Conservation (phyloP, 2,329 filamentous ascomycete species). For the Colletotrichum australisinense region DNA sequence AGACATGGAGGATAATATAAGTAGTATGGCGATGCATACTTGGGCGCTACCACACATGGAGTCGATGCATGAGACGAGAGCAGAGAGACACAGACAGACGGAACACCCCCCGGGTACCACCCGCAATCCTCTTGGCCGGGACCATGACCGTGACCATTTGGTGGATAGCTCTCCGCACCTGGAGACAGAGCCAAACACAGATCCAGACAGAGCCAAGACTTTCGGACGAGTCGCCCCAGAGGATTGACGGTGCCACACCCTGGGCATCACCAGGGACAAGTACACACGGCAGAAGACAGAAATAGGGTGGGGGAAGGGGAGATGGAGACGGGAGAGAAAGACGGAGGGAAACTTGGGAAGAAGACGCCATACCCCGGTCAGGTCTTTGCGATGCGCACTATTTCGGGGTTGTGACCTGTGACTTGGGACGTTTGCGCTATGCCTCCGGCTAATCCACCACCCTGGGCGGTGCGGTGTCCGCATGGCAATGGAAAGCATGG, state of each 20-base stretch:
- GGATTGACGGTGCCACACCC: constrained; percentile 6
- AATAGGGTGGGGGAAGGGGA: not conserved
- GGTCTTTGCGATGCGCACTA: not conserved
- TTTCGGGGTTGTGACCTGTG: not conserved
- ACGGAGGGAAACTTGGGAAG: not conserved
- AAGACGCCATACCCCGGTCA: not conserved
- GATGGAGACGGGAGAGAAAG: not conserved
- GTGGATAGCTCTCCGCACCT: constrained; percentile 7
- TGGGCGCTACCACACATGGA: not conserved
- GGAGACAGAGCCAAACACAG: constrained; percentile 9
- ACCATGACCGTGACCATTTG: not conserved
- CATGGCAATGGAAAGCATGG: not conserved
- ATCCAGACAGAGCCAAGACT: constrained; percentile 26
- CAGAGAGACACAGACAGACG: not conserved
- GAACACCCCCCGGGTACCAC: not conserved
- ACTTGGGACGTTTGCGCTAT: not conserved
- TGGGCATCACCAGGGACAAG: not conserved
- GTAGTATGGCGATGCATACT: not conserved
- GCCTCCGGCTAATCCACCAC: too few relatives aligned
- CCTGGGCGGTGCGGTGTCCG: not conserved
- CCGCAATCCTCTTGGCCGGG: not conserved
- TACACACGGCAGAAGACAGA: not conserved
- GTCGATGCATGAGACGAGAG: not conserved
- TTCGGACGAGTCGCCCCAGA: constrained; percentile 6
- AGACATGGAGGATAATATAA: constrained; percentile 13